Evolutionary conservation across 83 land plant species (phyloP), one percentile per base, ranked within the genome.

Genomic region (Picea mariana): DNA sequence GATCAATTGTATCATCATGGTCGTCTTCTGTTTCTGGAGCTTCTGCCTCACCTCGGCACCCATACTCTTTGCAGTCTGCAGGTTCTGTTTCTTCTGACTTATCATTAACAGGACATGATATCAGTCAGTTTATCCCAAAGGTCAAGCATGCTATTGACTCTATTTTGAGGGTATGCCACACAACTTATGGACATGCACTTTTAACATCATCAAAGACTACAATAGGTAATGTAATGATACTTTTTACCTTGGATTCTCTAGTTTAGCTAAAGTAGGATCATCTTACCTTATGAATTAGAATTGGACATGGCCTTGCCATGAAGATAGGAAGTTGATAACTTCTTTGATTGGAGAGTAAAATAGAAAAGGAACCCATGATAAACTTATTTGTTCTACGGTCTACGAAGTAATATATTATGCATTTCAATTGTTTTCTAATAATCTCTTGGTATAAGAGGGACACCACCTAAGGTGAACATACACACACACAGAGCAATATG

Each of bases 111-210:
- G 95, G 91, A 81, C 95, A 90, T 87, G 93, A 93, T 80, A 92
- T 95, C 80, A 91, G 93, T 42, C 98, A 92, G 67, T 95, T 94
- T 81, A 94, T 95, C 68, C 98, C 99, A 59, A 97, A 97, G 85
- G 99, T 97, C 65, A 91, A 95, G 84, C 88, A 95, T 81, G 99
- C 98, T 18, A 91, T 97, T 88, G 98, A 93, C 67, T 90, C 95
- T 34, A 94, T 97, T 71, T 81, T 97, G 67, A 94, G 92, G 83
- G 87, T 93, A 75, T 97, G 98, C 89, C 93, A 95, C 81, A 91
- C 80, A 80, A 87, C 90, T 20, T 97, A 94, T 85, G 87, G 94
- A 60, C 92, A 81, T 62, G 97, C 98, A 72, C 90, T 94, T 81
- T 90, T 97, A 15, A 97, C 98, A 49, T 94, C 97, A 5, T 86